A percentile compares a stretch with the other conserved stretches of the same genome.
Conservation (phyloP, 352 stramenopile genomes). For the Globisporangium recalcitrans region DNA sequence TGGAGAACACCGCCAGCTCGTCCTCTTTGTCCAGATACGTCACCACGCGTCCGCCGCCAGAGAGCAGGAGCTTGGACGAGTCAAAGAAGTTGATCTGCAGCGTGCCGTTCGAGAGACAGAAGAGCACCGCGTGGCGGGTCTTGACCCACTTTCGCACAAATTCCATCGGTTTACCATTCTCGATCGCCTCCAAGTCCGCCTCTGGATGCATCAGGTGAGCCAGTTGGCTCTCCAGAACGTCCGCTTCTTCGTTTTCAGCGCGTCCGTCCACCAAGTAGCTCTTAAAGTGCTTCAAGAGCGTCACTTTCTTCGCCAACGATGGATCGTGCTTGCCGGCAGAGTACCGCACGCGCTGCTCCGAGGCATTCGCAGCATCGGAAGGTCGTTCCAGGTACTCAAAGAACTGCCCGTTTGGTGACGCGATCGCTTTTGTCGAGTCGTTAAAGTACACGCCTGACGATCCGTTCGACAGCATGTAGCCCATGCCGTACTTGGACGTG, state of each 20-base stretch:
- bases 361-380: conserved; percentile 32
- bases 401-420: conserved; percentile 72
- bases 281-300: conserved; percentile 96
- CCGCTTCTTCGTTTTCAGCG: conserved; percentile 43
- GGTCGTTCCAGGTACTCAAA: conserved; percentile 96
- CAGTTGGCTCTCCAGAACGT: conserved; percentile 40
- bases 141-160: conserved; percentile 99
- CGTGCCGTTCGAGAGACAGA: conserved; percentile 95
- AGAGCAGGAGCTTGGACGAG: conserved; percentile 94
- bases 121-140: conserved; percentile 96
- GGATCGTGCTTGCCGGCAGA: conserved; percentile 72
- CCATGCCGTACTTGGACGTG: conserved; percentile 98
- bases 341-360: conserved; percentile 34
- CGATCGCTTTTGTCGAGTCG: conserved; percentile 97
- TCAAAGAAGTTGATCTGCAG: conserved; percentile 97
- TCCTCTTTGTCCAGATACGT: conserved; percentile 88
- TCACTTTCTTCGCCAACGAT: conserved; percentile 96
- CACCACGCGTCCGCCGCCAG: conserved; percentile 80
- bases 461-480: conserved; percentile 96
- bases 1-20: conserved; percentile 45
- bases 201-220: conserved; percentile 19
- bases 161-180: conserved; percentile 55
- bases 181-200: conserved; percentile 21
- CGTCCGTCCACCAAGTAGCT: conserved; percentile 93
- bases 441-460: conserved; percentile 97